A percentile compares a stretch with the other conserved stretches of the same genome.
Evolutionary conservation across 2,329 filamentous ascomycete genomes (phyloP).

Genomic region (Ophiostoma sp.): DNA sequence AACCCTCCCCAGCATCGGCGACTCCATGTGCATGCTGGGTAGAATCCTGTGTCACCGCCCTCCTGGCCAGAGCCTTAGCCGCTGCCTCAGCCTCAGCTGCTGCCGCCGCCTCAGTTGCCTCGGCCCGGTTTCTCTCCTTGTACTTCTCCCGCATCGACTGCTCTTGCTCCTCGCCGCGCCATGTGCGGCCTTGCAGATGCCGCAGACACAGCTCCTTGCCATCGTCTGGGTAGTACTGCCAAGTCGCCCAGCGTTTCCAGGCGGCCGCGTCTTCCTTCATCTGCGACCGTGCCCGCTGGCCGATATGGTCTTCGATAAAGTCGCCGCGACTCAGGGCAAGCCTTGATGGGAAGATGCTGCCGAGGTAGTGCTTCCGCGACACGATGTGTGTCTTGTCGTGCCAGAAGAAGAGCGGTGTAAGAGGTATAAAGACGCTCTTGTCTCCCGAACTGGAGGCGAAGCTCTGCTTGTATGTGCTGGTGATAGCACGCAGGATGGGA

Average conservation of each 20-base stretch:
- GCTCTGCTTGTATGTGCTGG: conserved; percentile 37
- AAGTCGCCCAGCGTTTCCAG: conserved; percentile 51
- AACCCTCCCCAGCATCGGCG: neutral
- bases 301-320: conserved; percentile 54
- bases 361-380: conserved; percentile 45
- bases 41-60: neutral
- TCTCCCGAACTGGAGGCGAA: conserved; percentile 22
- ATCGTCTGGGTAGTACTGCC: conserved; percentile 49
- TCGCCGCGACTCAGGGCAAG: conserved; percentile 47
- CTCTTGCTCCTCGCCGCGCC: conserved; percentile 40
- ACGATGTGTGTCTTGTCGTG: conserved; percentile 54
- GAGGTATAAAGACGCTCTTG: conserved; percentile 34
- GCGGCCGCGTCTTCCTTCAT: conserved; percentile 49
- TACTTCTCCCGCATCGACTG: conserved; percentile 24
- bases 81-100: neutral
- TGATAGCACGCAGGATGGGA: conserved; percentile 40
- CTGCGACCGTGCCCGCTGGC: conserved; percentile 49
- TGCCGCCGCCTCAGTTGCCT: neutral
- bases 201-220: conserved; percentile 43
- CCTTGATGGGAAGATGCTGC: conserved; percentile 45
- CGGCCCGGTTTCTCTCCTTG: conserved; percentile 22
- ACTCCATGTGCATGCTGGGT: neutral
- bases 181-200: conserved; percentile 49
- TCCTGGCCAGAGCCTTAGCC: neutral
- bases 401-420: conserved; percentile 56